Evolutionary conservation across 805 yeast genomes (phyloP).

Genomic region (Middelhovenomyces tepae): DNA sequence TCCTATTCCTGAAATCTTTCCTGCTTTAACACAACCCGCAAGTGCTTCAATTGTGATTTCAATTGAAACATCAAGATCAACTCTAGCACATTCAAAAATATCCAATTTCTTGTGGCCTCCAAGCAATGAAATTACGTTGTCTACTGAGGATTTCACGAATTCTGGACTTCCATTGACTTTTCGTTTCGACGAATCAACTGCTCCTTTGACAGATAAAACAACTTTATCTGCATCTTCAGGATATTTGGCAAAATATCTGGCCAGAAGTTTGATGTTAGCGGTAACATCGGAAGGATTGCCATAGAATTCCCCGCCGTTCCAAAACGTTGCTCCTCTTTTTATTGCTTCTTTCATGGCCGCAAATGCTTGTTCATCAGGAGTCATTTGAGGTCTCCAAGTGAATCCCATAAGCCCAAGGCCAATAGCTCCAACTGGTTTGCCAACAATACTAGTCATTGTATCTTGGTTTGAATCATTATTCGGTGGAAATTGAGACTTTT

Average conservation of each 20-base stretch:
- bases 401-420: conserved; percentile 82
- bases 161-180: conserved; percentile 45
- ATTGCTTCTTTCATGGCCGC: conserved; percentile 46
- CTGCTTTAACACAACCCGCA: conserved; percentile 50
- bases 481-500: too few relatives aligned
- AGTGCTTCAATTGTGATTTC: conserved; percentile 52
- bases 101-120: conserved; percentile 29
- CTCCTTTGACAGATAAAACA: conserved; percentile 63
- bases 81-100: conserved; percentile 65
- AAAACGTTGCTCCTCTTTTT: conserved; percentile 40
- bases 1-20: conserved; percentile 61
- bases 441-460: too few relatives aligned
- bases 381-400: conserved; percentile 53
- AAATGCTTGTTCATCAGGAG: conserved; percentile 47
- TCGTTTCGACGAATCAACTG: conserved; percentile 30
- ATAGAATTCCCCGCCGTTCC: conserved; percentile 76
- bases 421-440: too few relatives aligned
- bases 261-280: conserved; percentile 47
- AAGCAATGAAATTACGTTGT: conserved; percentile 27
- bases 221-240: conserved; percentile 51
- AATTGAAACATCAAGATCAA: conserved; percentile 47
- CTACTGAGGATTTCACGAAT: conserved; percentile 40
- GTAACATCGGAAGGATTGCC: conserved; percentile 39
- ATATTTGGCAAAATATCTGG: conserved; percentile 46
- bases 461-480: too few relatives aligned